Percentiles rank a stretch among this genome's conserved stretches.
Evolutionary conservation across 495 filamentous ascomycete species (phyloP).

Genomic region (Clavariopsis aquatica): DNA sequence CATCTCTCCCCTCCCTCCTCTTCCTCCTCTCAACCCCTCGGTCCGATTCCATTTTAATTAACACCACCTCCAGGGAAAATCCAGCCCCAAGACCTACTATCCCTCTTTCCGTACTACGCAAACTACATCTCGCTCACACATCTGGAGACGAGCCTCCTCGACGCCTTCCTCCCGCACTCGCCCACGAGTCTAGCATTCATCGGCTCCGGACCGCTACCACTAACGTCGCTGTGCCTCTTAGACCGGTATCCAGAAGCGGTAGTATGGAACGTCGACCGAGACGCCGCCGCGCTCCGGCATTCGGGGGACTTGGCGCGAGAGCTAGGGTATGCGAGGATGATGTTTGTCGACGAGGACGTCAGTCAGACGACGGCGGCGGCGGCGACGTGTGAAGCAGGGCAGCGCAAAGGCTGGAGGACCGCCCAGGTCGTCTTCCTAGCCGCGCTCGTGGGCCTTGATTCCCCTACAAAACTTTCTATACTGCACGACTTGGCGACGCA

Average conservation of each 20-base stretch:
- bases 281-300: constrained; percentile 41
- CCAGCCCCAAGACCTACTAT: constrained; percentile 28
- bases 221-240: constrained; percentile 46
- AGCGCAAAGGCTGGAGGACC: constrained; percentile 26
- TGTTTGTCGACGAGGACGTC: constrained; percentile 34
- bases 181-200: constrained; percentile 43
- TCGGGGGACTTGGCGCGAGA: constrained; percentile 29
- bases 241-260: constrained; percentile 12
- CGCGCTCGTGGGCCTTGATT: constrained; percentile 49
- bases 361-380: neutral
- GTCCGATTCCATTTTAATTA: too few relatives aligned
- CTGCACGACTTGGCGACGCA: constrained; percentile 40
- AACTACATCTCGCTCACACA: constrained; percentile 50
- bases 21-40: neutral
- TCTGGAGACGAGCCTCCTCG: constrained; percentile 47
- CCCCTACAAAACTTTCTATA: constrained; percentile 44
- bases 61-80: too few relatives aligned
- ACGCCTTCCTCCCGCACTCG: constrained; percentile 28
- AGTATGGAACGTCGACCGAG: constrained; percentile 46
- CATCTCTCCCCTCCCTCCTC: too few relatives aligned
- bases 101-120: constrained; percentile 48
- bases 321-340: constrained; percentile 24
- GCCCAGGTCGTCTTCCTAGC: constrained; percentile 53
- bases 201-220: constrained; percentile 50
- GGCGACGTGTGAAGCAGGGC: neutral